Conservation (phyloP, 176 grass and related monocot species). For the Tillandsia leiboldiana region DNA sequence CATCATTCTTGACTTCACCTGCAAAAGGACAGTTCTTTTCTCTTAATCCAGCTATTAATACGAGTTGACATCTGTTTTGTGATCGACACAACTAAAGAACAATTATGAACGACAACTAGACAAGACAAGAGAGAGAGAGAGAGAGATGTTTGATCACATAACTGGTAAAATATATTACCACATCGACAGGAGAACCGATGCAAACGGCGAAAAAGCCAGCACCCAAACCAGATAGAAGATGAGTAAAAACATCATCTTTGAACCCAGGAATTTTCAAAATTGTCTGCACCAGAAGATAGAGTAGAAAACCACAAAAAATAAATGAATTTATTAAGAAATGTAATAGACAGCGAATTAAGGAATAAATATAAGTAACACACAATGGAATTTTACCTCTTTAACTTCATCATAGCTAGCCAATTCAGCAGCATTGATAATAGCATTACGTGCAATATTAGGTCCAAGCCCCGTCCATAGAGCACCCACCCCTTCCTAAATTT, state of each 20-base stretch:
- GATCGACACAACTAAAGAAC: neutral
- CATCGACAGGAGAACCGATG: slow-evolving; percentile 88
- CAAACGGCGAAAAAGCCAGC: slow-evolving; percentile 97
- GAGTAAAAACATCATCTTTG: slow-evolving; percentile 81
- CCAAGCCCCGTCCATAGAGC: slow-evolving; percentile 72
- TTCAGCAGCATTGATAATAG: slow-evolving; percentile 89
- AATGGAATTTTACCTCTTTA: slow-evolving; percentile 44
- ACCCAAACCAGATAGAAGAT: slow-evolving; percentile 75
- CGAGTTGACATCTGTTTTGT: neutral
- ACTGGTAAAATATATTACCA: slow-evolving; percentile 39
- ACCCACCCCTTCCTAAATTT: slow-evolving; percentile 58
- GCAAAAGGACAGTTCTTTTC: slow-evolving; percentile 15
- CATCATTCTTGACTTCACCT: slow-evolving; percentile 99
- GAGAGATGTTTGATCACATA: neutral
- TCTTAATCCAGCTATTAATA: slow-evolving; percentile 1
- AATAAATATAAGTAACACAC: slow-evolving; percentile 4
- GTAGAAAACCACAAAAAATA: neutral
- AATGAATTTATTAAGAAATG: neutral
- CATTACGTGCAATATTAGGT: slow-evolving; percentile 75
- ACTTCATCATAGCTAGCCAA: slow-evolving; percentile 97
- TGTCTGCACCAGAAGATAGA: slow-evolving; percentile 31
- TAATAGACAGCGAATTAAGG: neutral
- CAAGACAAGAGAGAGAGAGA: neutral
- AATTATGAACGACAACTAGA: neutral
- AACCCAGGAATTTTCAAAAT: slow-evolving; percentile 90